phyloP scores from a whole-genome alignment of 495 filamentous ascomycete species.

The Aspergillus nanangensis region DNA sequence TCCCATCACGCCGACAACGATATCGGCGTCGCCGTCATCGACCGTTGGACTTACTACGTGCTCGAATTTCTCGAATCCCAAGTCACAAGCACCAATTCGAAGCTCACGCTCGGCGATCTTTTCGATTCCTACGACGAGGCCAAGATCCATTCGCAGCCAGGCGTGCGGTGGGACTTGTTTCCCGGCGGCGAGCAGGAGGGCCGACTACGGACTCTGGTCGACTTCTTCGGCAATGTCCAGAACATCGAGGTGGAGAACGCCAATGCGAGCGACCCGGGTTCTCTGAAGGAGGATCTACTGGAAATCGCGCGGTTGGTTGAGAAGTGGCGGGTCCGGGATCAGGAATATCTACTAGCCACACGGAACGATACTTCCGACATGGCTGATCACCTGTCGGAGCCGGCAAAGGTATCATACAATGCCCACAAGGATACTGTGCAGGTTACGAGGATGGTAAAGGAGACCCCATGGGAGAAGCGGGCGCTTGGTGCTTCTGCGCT shows the following conservation, averaged over 20 bases:
- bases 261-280: conserved; percentile 47
- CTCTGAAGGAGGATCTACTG: conserved; percentile 70
- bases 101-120: conserved; percentile 84
- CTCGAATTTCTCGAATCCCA: conserved; percentile 94
- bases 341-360: conserved; percentile 25
- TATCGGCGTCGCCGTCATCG: conserved; percentile 95
- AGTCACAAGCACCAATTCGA: conserved; percentile 74
- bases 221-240: conserved; percentile 98
- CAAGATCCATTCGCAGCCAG: conserved; percentile 89
- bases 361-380: conserved; percentile 23
- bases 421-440: conserved; percentile 33
- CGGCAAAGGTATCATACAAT: conserved; percentile 19
- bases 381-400: neutral
- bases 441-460: conserved; percentile 61
- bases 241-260: conserved; percentile 81
- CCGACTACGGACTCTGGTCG: conserved; percentile 74
- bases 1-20: conserved; percentile 98
- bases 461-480: conserved; percentile 67
- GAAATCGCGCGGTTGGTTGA: conserved; percentile 58
- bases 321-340: conserved; percentile 37
- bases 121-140: conserved; percentile 93
- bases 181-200: conserved; percentile 70
- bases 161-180: conserved; percentile 93
- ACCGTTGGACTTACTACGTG: conserved; percentile 98
- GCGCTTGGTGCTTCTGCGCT: conserved; percentile 59